These are phyloP conservation scores for Xenoacremonium recifei DNA, from an alignment of 2,329 filamentous ascomycete genomes.

Conservation along the genomic window DNA sequence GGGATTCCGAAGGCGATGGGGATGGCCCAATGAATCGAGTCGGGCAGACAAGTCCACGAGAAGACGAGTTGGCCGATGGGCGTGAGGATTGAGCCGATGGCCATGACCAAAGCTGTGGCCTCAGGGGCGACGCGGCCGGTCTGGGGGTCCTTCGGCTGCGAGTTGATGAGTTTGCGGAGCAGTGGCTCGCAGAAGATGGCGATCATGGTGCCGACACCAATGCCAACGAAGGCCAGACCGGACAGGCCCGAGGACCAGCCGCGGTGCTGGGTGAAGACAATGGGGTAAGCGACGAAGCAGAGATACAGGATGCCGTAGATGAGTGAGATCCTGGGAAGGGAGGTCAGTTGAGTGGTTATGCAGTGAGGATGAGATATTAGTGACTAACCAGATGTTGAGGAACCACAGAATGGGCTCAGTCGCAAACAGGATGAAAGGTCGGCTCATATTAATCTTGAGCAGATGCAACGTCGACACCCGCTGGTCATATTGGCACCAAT, in stretches of 20 bases:
- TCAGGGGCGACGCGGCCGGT: constrained; percentile 76
- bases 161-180: constrained; percentile 74
- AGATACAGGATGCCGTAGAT: constrained; percentile 87
- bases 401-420: constrained; percentile 80
- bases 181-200: constrained; percentile 67
- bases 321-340: constrained; percentile 67
- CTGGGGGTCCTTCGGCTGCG: constrained; percentile 69
- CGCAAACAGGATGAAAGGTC: constrained; percentile 74
- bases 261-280: constrained; percentile 72
- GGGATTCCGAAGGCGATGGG: constrained; percentile 77
- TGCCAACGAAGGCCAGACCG: constrained; percentile 76
- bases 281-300: constrained; percentile 87
- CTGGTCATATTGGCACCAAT: constrained; percentile 80
- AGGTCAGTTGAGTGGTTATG: not conserved
- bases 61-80: constrained; percentile 83
- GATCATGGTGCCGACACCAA: constrained; percentile 61
- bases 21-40: constrained; percentile 75
- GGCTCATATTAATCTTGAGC: constrained; percentile 71
- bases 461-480: constrained; percentile 62
- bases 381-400: constrained; percentile 61
- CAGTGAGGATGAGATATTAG: not conserved
- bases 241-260: constrained; percentile 74
- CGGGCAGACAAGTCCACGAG: constrained; percentile 80
- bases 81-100: constrained; percentile 70
- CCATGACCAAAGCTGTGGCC: constrained; percentile 77